A percentile compares a stretch with the other conserved stretches of the same genome.
Conservation (phyloP, 2,329 filamentous ascomycete species). For the Dothideomycetidae sp. region DNA sequence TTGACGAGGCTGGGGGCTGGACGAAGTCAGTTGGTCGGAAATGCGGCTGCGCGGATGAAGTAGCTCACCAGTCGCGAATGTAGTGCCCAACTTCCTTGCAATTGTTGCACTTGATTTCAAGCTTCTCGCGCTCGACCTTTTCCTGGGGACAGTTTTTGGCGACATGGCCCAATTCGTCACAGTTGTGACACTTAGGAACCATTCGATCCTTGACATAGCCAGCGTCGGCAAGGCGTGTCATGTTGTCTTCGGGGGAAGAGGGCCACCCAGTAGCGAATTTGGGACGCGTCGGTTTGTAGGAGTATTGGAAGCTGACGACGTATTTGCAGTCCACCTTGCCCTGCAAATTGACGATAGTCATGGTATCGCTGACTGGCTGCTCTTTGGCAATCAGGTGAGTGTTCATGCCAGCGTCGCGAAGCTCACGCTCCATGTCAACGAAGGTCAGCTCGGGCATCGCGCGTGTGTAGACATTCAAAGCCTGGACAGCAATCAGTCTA, state of each 20-base stretch:
- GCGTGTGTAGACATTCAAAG: constrained; percentile 36
- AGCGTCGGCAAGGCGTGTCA: constrained; percentile 36
- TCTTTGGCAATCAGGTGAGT: constrained; percentile 51
- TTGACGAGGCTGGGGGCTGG: constrained; percentile 32
- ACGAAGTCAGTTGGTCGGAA: neutral
- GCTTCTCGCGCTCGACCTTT: constrained; percentile 24
- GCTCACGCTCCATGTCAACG: constrained; percentile 43
- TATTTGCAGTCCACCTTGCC: constrained; percentile 43
- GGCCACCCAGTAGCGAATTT: constrained; percentile 37
- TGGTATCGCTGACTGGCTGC: constrained; percentile 37
- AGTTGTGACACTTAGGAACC: constrained; percentile 38
- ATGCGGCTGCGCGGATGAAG: neutral
- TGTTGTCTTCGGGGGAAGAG: constrained; percentile 33
- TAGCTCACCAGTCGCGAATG: constrained; percentile 10
- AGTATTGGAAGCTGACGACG: constrained; percentile 36
- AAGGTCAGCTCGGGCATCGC: constrained; percentile 44
- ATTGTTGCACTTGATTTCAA: constrained; percentile 37
- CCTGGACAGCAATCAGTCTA: neutral
- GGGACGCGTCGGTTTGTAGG: constrained; percentile 32
- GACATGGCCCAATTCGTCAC: constrained; percentile 37
- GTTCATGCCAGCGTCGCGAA: constrained; percentile 40
- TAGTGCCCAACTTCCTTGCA: constrained; percentile 33
- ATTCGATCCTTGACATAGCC: constrained; percentile 37
- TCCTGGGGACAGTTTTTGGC: constrained; percentile 36
- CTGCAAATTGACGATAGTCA: constrained; percentile 60